Conservation (phyloP, 225 moss, liverwort and hornwort species). For the Climacium dendroides region DNA sequence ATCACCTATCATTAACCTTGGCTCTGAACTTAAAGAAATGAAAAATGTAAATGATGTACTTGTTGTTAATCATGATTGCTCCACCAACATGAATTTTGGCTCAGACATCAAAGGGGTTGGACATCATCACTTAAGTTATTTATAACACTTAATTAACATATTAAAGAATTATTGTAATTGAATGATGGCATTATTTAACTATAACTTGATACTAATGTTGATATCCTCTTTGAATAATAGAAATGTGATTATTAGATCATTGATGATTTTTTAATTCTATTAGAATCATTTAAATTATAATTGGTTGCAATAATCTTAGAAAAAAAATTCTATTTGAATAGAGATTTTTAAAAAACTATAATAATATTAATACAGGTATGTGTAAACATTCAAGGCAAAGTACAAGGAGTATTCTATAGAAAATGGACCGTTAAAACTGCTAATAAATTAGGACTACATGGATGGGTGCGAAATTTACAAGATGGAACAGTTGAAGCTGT, state of each 20-base stretch:
- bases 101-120: constrained; percentile 3
- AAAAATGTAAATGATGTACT: background rate
- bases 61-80: constrained; percentile 12
- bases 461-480: constrained; percentile 30
- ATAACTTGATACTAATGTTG: too few species aligned
- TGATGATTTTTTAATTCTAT: too few species aligned
- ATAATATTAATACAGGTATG: background rate
- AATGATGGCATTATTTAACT: background rate
- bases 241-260: background rate
- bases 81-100: constrained; percentile 7
- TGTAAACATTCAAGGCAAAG: constrained; percentile 34
- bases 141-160: background rate
- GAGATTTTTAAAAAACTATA: background rate
- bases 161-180: background rate
- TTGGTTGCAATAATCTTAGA: too few species aligned
- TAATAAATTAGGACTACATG: constrained; percentile 12
- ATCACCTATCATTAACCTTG: background rate
- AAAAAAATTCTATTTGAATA: background rate
- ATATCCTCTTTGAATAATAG: background rate
- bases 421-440: constrained; percentile 29
- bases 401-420: constrained; percentile 39
- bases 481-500: constrained; percentile 38
- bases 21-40: background rate
- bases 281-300: background rate
- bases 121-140: too few species aligned